Conservation (phyloP, 2,329 filamentous ascomycete genomes). For the Orbilia blumenaviensis region DNA sequence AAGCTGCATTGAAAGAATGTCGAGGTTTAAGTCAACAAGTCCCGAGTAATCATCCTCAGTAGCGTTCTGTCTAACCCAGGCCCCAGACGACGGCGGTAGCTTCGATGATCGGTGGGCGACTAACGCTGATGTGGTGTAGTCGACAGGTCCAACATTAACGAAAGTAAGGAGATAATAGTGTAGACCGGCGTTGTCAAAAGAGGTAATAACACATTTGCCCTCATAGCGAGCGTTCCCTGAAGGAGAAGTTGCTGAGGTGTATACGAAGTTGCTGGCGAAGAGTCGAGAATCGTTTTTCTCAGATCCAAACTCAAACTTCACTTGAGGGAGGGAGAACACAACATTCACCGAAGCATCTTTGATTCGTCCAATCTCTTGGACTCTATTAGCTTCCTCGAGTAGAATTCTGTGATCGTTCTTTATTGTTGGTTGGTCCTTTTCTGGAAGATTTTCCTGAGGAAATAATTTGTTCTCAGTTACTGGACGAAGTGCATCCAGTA, state of each 20-base stretch:
- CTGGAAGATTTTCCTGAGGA: neutral
- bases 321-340: conserved; percentile 41
- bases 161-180: conserved; percentile 43
- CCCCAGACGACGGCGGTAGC: conserved; percentile 34
- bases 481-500: conserved; percentile 30
- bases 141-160: conserved; percentile 32
- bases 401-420: conserved; percentile 24
- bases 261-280: neutral
- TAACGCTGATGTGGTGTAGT: neutral
- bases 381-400: neutral
- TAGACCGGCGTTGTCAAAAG: conserved; percentile 1
- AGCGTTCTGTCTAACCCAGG: conserved; percentile 22
- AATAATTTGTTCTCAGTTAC: conserved; percentile 13
- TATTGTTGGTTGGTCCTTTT: conserved; percentile 8
- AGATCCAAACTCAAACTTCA: conserved; percentile 40
- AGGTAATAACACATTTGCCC: conserved; percentile 41
- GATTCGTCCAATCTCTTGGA: conserved; percentile 1
- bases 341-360: conserved; percentile 40
- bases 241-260: conserved; percentile 40
- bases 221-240: conserved; percentile 44
- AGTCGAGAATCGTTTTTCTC: conserved; percentile 2
- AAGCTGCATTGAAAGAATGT: neutral
- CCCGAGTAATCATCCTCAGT: neutral
- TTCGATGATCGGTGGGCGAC: conserved; percentile 26
- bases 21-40: neutral